phyloP scores from a whole-genome alignment of 768 basidiomycete genomes.

The Leccinellum rugosiceps region DNA sequence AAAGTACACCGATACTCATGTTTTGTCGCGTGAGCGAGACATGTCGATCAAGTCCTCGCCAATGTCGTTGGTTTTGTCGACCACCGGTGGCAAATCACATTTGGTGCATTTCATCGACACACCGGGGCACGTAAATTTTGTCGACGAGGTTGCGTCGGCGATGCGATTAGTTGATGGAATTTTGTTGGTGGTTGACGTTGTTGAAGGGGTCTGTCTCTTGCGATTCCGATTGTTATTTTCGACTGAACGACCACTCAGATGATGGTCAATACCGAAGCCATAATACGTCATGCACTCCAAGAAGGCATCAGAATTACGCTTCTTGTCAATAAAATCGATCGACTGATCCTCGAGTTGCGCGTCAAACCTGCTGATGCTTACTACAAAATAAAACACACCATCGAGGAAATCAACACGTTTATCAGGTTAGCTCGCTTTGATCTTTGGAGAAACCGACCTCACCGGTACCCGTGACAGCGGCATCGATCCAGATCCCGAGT shows the following conservation, averaged over 20 bases:
- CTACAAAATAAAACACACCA: constrained; percentile 98
- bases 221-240: background rate
- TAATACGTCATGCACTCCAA: constrained; percentile 86
- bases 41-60: constrained; percentile 97
- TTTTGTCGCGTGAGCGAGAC: constrained; percentile 81
- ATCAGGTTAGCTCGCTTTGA: constrained; percentile 62
- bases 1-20: constrained; percentile 95
- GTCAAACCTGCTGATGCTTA: constrained; percentile 96
- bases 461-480: constrained; percentile 38
- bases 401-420: constrained; percentile 96
- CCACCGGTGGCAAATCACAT: constrained; percentile 88
- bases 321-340: constrained; percentile 96
- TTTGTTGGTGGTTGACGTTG: constrained; percentile 93
- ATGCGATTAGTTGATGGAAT: constrained; percentile 89
- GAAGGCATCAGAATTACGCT: constrained; percentile 88
- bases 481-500: constrained; percentile 85
- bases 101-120: constrained; percentile 94
- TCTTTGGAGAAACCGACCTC: background rate
- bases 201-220: constrained; percentile 77
- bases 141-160: constrained; percentile 93
- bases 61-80: constrained; percentile 87
- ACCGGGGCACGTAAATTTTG: constrained; percentile 96
- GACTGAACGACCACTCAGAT: constrained; percentile 45
- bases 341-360: constrained; percentile 92
- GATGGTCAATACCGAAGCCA: constrained; percentile 89